phyloP scores from a whole-genome alignment of 192 early-diverging fungal species.

The Chytriomyces confervae region DNA sequence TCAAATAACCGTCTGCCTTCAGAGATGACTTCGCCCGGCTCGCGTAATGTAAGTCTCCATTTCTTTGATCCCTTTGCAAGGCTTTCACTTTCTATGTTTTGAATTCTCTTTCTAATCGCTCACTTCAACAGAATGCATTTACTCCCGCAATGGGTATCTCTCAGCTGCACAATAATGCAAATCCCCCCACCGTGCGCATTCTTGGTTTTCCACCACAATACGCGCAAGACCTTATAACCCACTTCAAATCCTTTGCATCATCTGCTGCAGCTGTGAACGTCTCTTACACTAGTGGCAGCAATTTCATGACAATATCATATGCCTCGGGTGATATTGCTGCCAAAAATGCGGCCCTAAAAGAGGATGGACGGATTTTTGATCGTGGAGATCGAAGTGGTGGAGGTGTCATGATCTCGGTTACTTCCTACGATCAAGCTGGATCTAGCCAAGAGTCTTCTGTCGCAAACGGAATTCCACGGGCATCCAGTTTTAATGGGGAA shows the following conservation, averaged over 20 bases:
- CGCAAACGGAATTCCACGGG: background rate
- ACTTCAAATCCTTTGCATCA: background rate
- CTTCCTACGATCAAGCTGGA: background rate
- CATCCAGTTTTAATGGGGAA: too few relatives aligned
- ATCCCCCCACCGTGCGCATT: slow-evolving; percentile 6
- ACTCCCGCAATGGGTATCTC: background rate
- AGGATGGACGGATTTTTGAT: background rate
- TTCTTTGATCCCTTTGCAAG: background rate
- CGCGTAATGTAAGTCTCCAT: background rate
- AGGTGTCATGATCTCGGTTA: slow-evolving; percentile 18
- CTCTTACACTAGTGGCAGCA: background rate
- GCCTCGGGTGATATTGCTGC: background rate
- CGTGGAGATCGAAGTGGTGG: background rate
- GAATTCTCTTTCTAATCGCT: background rate
- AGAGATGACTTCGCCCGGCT: background rate
- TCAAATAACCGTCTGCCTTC: too few relatives aligned
- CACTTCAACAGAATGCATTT: background rate
- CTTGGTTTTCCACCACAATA: slow-evolving; percentile 17
- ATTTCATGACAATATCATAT: slow-evolving; percentile 21
- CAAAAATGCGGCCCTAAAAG: background rate
- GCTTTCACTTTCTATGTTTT: too few relatives aligned
- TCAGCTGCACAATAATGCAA: too few relatives aligned
- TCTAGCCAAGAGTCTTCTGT: background rate
- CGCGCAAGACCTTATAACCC: background rate
- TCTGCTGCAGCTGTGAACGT: background rate